A percentile compares a stretch with the other conserved stretches of the same genome.
Evolutionary conservation across 306 rosid species (phyloP).

Genomic region (Dalbergia oliveri): DNA sequence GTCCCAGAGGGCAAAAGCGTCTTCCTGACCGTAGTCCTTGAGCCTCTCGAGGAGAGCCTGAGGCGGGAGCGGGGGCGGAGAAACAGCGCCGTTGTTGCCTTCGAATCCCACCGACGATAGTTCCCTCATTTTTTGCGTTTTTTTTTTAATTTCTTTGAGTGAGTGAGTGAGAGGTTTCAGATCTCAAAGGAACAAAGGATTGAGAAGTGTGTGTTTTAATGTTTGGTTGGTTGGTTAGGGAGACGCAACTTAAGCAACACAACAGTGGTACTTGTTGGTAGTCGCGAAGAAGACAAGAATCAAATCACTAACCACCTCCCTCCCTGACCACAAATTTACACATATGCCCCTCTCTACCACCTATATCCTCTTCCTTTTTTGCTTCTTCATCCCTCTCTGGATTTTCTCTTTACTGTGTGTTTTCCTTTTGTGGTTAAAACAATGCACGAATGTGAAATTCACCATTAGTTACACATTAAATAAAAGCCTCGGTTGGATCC

Average conservation of each 20-base stretch:
- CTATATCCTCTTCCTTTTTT: neutral
- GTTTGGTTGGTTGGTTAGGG: conserved; percentile 42
- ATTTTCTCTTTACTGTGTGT: neutral
- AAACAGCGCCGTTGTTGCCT: conserved; percentile 55
- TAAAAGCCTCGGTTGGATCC: too few species aligned
- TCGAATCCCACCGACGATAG: conserved; percentile 59
- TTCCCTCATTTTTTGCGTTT: conserved; percentile 53
- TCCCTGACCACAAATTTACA: conserved; percentile 39
- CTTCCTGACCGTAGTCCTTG: conserved; percentile 98
- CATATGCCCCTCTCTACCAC: conserved; percentile 26
- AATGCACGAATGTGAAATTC: neutral
- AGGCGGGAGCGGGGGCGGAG: conserved; percentile 61
- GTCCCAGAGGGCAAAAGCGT: conserved; percentile 90
- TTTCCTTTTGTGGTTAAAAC: neutral
- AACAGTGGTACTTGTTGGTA: neutral
- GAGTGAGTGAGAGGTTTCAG: conserved; percentile 7
- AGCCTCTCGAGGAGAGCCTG: conserved; percentile 86
- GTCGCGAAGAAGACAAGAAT: conserved; percentile 60
- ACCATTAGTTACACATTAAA: neutral
- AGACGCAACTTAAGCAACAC: neutral
- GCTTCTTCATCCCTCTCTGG: neutral
- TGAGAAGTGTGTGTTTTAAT: conserved; percentile 30
- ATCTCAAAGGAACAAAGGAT: neutral
- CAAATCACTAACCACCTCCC: conserved; percentile 55
- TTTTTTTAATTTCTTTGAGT: neutral